Base-by-base conservation (phyloP, 2,329 filamentous ascomycete genomes). In the Akanthomyces lecanii region DNA sequence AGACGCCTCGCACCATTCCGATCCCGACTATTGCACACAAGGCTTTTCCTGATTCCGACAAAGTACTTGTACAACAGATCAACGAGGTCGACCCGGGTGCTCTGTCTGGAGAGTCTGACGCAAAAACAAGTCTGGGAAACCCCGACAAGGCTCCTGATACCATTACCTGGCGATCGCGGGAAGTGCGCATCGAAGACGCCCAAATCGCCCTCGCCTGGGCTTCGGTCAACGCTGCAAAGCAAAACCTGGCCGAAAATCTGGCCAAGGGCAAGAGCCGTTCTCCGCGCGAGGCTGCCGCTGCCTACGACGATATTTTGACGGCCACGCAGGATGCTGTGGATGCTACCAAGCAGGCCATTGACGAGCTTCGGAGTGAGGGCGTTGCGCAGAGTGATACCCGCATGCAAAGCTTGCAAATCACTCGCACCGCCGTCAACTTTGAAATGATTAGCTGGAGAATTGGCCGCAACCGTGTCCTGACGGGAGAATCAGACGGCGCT, bases 381-480 rank as follows among this genome's bases (percentile, higher is more conserved):
- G 85, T 97, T 16, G 85, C 91, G 25, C 90, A 92, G 73, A 88
- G 91, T 63, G 94, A 99, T 71, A 78, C 86, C 42, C 86, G 92
- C 63, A 92, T 99, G 87, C 95, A 99, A 76, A 88, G 92, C 69
- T 79, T 99, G 52, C 93, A 97, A 68, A 89, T 99, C 64, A 96
- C 93, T 4, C 89, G 90, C 65, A 96, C 96, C 0, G 92, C 94
- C 1, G 91, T 98, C 63, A 96, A 95, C 75, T 98, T 96, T 74
- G 91, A 91, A 67, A 86, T 97, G 75, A 89, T 99, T 63, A 93
- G 91, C 71, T 98, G 93, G 93, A 85, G 95, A 73, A 91, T 98
- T 66, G 94, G 94, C 30, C 88, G 95, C 54, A 98, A 99, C 75
- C 84, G 95, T 61, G 89, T 97, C 0, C 79, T 99, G 65, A 91